A percentile compares a stretch with the other conserved stretches of the same genome.
Conservation (phyloP, 805 yeast species). For the Pichia exigua region DNA sequence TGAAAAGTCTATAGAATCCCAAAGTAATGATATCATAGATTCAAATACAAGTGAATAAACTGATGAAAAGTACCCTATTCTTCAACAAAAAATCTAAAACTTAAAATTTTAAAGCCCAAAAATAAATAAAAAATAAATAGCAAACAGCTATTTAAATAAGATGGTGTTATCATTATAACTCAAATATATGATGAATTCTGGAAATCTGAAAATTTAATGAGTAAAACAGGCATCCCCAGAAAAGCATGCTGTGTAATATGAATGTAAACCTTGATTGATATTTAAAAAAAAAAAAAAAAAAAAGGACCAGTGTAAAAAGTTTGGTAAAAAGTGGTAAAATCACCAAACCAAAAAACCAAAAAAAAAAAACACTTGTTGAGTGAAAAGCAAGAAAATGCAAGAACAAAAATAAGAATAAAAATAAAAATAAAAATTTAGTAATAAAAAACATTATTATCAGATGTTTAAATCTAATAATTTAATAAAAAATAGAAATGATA, state of each 20-base stretch:
- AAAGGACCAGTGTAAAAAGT: background rate
- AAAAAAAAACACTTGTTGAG: background rate
- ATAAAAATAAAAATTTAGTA: background rate
- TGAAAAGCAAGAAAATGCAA: background rate
- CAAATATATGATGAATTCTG: background rate
- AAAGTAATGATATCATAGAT: background rate
- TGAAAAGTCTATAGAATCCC: background rate
- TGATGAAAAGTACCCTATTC: background rate
- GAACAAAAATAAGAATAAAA: background rate
- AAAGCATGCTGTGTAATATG: background rate
- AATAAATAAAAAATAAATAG: background rate
- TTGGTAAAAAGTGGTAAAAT: background rate
- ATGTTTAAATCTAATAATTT: background rate
- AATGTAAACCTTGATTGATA: background rate
- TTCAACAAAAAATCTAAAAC: background rate
- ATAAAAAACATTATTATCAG: background rate
- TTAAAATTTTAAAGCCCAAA: background rate
- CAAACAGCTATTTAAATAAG: background rate
- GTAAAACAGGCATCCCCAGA: background rate
- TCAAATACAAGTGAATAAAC: background rate
- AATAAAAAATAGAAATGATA: background rate
- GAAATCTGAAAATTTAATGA: background rate
- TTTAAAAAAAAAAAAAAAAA: background rate
- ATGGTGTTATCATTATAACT: background rate
- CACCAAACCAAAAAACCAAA: background rate